Evolutionary conservation across 2,329 filamentous ascomycete species (phyloP), one percentile per base, ranked within the genome.

Genomic region (Colletotrichum musae): DNA sequence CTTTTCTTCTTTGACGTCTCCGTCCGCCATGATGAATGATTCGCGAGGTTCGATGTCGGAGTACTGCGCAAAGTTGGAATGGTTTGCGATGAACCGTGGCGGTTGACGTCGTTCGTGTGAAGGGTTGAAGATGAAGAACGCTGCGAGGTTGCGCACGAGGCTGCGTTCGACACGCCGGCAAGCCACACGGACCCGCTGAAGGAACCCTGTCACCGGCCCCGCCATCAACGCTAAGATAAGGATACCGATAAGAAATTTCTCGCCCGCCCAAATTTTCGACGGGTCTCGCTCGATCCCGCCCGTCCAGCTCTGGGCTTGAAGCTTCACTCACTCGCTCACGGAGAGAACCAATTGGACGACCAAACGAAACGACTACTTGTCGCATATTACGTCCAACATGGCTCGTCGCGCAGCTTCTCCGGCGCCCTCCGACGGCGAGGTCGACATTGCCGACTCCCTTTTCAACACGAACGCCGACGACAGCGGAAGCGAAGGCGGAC

Each of bases 361-460:
- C 0, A 52, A 24, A 21, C 5, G 47, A 36, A 36, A 36, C 36
- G 13, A 59, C 9, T 6, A 41, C 54, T 32, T 32, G 47, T 54
- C 56, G 43, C 16, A 65, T n/a, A 21, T 4, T 26, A 12, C 7
- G 32, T 43, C 32, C 69, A 74, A 48, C 9, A 97, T 97, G 94
- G 87, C 88, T 82, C 86, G 86, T 78, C 91, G 93, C 76, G 90
- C 89, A 76, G 87, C 87, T 66, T 98, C 96, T 51, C 96, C 95
- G 69, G 90, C 94, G 57, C 86, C 88, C 68, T 98, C 95, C 58
- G 95, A 98, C 82, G 93, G 91, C 73, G 96, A 97, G 77, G 90
- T 97, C 76, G 96, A 99, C 77, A 98, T 99, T 61, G 90, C 94
- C 21, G 91, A 88, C 71, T 91, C 92, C 2, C 85, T 98, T 12